phyloP scores from a whole-genome alignment of 768 basidiomycete species.

The Russula olivacea region DNA sequence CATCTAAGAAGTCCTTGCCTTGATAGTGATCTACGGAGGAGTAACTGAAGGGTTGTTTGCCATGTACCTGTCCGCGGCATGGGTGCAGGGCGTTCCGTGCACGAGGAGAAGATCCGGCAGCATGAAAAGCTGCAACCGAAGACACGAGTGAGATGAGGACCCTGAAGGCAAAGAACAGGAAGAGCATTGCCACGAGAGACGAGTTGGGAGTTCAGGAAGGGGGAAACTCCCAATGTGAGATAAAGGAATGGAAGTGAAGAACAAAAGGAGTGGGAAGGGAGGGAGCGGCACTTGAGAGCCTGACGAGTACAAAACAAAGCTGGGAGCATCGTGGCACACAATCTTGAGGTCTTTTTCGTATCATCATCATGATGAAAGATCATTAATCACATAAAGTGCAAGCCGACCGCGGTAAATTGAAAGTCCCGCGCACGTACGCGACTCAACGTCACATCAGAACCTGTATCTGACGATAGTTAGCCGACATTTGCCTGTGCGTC shows the following conservation, averaged over 20 bases:
- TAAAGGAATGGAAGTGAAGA: background rate
- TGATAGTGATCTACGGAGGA: constrained; percentile 1
- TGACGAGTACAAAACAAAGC: background rate
- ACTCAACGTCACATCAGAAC: background rate
- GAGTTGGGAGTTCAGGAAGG: background rate
- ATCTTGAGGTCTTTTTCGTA: background rate
- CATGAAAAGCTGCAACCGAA: background rate
- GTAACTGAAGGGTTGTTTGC: background rate
- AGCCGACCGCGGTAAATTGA: background rate
- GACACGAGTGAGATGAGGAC: background rate
- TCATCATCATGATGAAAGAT: background rate
- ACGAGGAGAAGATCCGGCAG: background rate
- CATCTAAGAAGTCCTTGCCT: background rate
- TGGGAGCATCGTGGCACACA: background rate
- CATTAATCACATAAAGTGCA: background rate
- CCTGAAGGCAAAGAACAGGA: background rate
- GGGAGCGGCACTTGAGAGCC: background rate
- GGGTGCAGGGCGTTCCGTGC: background rate
- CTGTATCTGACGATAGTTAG: background rate
- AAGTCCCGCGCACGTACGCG: background rate
- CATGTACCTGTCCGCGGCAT: background rate
- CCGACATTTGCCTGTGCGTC: no score
- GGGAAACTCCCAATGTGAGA: background rate
- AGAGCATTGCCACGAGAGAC: background rate
- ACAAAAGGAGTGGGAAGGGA: background rate